A percentile compares a stretch with the other conserved stretches of the same genome.
These are phyloP conservation scores for Fusarium papillatum DNA, from an alignment of 2,329 filamentous ascomycete species.

Conservation along the genomic window DNA sequence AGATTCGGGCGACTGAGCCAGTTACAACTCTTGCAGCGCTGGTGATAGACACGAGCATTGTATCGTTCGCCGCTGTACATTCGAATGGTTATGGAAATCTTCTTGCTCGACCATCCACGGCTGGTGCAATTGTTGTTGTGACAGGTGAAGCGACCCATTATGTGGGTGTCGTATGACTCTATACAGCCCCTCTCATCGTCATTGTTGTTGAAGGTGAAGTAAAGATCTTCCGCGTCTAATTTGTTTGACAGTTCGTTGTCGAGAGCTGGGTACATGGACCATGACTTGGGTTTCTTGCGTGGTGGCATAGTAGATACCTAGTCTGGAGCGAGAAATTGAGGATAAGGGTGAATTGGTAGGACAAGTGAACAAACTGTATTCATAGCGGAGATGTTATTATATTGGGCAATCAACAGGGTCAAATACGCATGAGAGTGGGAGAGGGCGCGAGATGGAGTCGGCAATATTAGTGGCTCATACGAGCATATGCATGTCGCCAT, in stretches of 20 bases:
- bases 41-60: constrained; percentile 53
- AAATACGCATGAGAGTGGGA: not conserved
- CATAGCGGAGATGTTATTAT: not conserved
- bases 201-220: constrained; percentile 39
- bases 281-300: constrained; percentile 3
- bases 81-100: constrained; percentile 51
- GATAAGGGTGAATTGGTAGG: not conserved
- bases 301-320: constrained; percentile 1
- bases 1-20: constrained; percentile 43
- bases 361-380: too few relatives aligned
- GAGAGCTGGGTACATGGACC: constrained; percentile 37
- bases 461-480: not conserved
- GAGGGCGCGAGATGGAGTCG: not conserved
- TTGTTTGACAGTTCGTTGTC: constrained; percentile 26
- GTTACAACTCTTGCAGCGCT: constrained; percentile 50
- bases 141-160: constrained; percentile 52
- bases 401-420: too few relatives aligned
- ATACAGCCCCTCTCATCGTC: constrained; percentile 27
- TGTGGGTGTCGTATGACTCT: constrained; percentile 42
- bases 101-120: constrained; percentile 49
- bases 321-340: not conserved
- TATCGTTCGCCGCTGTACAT: constrained; percentile 47
- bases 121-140: constrained; percentile 39
- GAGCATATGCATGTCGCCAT: not conserved
- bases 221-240: constrained; percentile 26